These are phyloP conservation scores for Pseudodiploospora longispora DNA, from an alignment of 2,329 filamentous ascomycete genomes.

Conservation along the genomic window DNA sequence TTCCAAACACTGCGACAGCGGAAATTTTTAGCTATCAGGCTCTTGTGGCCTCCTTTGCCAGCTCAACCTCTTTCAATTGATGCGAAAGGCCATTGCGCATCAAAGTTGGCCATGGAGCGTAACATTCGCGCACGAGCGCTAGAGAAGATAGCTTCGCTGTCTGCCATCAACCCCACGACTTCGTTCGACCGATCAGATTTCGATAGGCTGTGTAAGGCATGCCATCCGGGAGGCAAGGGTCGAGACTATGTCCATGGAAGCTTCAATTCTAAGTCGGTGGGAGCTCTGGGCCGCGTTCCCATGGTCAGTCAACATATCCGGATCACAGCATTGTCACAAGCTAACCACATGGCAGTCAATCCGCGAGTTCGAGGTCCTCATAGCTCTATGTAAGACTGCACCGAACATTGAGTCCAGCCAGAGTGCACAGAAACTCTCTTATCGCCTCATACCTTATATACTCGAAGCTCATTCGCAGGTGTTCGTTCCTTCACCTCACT, in stretches of 20 bases:
- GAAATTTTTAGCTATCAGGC: constrained; percentile 1
- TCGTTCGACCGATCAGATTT: constrained; percentile 56
- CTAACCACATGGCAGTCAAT: constrained; percentile 51
- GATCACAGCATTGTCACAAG: constrained; percentile 1
- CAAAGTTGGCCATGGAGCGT: constrained; percentile 34
- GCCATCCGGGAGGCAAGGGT: constrained; percentile 36
- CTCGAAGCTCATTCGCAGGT: constrained; percentile 74
- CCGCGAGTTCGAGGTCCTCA: constrained; percentile 82
- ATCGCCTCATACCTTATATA: constrained; percentile 75
- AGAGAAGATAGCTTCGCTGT: constrained; percentile 57
- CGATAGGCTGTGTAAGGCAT: constrained; percentile 52
- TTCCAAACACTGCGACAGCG: constrained; percentile 1
- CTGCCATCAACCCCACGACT: constrained; percentile 44
- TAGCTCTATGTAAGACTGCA: constrained; percentile 86
- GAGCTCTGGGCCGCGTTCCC: constrained; percentile 44
- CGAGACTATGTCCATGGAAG: constrained; percentile 42
- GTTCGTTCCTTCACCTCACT: constrained; percentile 72
- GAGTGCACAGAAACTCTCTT: constrained; percentile 69
- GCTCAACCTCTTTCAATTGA: too few relatives aligned
- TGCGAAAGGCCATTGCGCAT: not conserved
- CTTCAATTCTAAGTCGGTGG: constrained; percentile 25
- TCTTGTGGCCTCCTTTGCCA: not conserved
- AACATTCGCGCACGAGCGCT: constrained; percentile 55
- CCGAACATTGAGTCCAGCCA: constrained; percentile 62
- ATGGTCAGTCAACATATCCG: constrained; percentile 41